These are phyloP conservation scores for Pyricularia pennisetigena DNA, from an alignment of 2,329 filamentous ascomycete genomes.

Conservation along the genomic window DNA sequence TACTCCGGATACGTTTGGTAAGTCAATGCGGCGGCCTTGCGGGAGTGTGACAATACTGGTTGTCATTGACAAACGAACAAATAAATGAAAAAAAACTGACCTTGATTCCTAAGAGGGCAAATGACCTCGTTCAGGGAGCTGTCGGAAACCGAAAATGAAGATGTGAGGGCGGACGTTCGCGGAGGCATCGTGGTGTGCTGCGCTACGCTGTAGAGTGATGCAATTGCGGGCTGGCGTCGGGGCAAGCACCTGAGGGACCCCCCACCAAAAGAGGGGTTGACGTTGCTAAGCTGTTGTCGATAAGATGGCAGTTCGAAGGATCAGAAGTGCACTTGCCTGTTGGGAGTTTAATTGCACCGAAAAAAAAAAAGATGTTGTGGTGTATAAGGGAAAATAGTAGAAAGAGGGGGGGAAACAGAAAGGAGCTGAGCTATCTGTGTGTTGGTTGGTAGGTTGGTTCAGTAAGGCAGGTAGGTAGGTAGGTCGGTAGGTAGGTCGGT, in stretches of 20 bases:
- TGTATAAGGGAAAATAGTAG: not conserved
- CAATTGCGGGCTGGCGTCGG: not conserved
- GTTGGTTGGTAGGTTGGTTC: slow-evolving; percentile 1
- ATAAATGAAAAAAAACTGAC: not conserved
- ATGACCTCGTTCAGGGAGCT: slow-evolving; percentile 84
- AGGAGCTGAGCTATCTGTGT: slow-evolving; percentile 16
- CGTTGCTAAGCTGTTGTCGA: slow-evolving; percentile 5
- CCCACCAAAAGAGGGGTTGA: slow-evolving; percentile 6
- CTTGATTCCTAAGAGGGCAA: slow-evolving; percentile 84
- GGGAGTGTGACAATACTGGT: not conserved
- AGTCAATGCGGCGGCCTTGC: not conserved
- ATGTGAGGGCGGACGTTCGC: slow-evolving; percentile 66
- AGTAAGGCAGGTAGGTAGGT: not conserved
- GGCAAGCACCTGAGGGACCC: not conserved
- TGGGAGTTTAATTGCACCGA: not conserved
- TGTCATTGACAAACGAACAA: not conserved
- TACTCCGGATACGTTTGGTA: not conserved
- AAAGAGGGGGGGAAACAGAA: slow-evolving; percentile 8
- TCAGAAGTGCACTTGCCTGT: not conserved
- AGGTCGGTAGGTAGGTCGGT: slow-evolving; percentile 6
- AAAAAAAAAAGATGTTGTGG: not conserved
- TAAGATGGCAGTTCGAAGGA: slow-evolving; percentile 3
- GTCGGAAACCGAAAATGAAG: slow-evolving; percentile 86
- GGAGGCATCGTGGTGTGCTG: slow-evolving; percentile 65
- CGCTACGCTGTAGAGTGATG: not conserved